A percentile compares a stretch with the other conserved stretches of the same genome.
Evolutionary conservation across 345 rosid species (phyloP).

Genomic region (Ceriops tagal): DNA sequence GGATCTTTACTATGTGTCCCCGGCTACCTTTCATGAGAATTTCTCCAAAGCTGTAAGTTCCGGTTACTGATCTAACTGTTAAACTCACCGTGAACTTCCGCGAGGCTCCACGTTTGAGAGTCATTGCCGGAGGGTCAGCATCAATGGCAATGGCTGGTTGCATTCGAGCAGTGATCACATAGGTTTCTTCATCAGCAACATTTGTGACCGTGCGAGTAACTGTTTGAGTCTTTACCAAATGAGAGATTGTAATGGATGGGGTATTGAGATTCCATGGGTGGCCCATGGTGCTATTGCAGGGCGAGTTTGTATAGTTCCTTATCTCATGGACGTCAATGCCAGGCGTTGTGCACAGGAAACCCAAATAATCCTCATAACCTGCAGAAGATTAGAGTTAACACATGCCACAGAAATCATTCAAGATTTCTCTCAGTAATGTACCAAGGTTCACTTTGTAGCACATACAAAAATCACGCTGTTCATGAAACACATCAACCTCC

Average conservation of each 20-base stretch:
- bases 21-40: slow-evolving; percentile 85
- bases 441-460: too few relatives aligned
- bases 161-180: slow-evolving; percentile 70
- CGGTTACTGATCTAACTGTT: slow-evolving; percentile 56
- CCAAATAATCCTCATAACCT: slow-evolving; percentile 88
- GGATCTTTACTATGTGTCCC: slow-evolving; percentile 84
- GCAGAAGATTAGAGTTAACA: neutral
- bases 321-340: slow-evolving; percentile 77
- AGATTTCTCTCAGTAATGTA: neutral
- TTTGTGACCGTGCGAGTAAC: slow-evolving; percentile 78
- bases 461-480: too few relatives aligned
- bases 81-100: slow-evolving; percentile 62
- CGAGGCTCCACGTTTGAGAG: slow-evolving; percentile 63
- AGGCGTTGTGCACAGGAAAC: slow-evolving; percentile 94
- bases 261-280: slow-evolving; percentile 84
- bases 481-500: too few relatives aligned
- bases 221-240: slow-evolving; percentile 61
- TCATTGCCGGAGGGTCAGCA: slow-evolving; percentile 82
- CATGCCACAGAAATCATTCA: neutral
- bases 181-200: slow-evolving; percentile 90
- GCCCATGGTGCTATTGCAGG: slow-evolving; percentile 72
- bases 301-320: slow-evolving; percentile 60
- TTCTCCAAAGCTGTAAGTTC: slow-evolving; percentile 80
- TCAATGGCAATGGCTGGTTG: slow-evolving; percentile 79
- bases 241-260: slow-evolving; percentile 83